These are phyloP conservation scores for Aureobasidium uvarum DNA, from an alignment of 2,329 filamentous ascomycete genomes.

Conservation along the genomic window DNA sequence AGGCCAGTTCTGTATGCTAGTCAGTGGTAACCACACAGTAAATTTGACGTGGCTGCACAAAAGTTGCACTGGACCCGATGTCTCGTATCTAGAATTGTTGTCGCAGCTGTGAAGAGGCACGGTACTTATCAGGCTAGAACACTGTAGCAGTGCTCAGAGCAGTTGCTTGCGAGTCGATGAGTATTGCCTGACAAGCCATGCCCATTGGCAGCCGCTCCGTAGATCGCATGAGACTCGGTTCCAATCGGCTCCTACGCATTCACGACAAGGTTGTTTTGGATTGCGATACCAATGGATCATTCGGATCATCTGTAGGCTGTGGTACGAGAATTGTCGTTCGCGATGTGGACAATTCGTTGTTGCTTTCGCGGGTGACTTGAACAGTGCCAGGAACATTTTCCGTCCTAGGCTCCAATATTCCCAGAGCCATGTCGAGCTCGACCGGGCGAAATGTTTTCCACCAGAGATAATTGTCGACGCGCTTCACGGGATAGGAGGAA, in stretches of 20 bases:
- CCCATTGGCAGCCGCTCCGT: background rate
- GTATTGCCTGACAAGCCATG: background rate
- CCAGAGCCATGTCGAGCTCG: slow-evolving; percentile 60
- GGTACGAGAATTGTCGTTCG: slow-evolving; percentile 67
- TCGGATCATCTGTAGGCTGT: slow-evolving; percentile 86
- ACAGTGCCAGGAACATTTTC: slow-evolving; percentile 66
- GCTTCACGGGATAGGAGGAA: background rate
- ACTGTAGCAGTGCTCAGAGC: background rate
- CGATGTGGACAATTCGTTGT: slow-evolving; percentile 29
- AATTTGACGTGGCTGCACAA: background rate
- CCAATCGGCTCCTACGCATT: background rate
- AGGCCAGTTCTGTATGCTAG: slow-evolving; percentile 67
- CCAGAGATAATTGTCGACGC: background rate
- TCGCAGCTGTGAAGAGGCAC: background rate
- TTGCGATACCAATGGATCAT: slow-evolving; percentile 69
- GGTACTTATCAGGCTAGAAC: background rate
- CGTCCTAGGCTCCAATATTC: slow-evolving; percentile 67
- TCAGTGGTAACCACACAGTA: slow-evolving; percentile 18
- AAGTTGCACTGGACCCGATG: background rate
- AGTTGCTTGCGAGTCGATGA: background rate
- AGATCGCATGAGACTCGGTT: background rate
- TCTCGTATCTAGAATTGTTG: background rate
- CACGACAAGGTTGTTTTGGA: background rate
- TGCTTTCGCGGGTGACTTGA: slow-evolving; percentile 39
- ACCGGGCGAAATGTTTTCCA: background rate